Evolutionary conservation across 768 basidiomycete genomes (phyloP).

Genomic region (Leccinellum rugosiceps): DNA sequence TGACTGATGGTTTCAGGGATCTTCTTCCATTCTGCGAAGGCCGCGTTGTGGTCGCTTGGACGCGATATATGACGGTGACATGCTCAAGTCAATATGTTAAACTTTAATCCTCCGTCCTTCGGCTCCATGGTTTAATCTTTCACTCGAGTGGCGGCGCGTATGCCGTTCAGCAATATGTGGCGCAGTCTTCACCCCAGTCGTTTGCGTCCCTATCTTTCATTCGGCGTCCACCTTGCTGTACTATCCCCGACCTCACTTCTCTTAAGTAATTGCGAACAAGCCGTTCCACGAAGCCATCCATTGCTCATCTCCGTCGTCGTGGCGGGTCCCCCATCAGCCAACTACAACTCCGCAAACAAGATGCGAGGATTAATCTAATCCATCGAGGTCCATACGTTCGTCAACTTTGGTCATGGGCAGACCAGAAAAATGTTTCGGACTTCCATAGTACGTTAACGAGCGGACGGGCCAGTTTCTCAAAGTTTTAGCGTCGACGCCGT

Average conservation of each 20-base stretch:
- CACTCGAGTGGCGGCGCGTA: neutral
- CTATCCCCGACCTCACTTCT: constrained; percentile 9
- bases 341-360: neutral
- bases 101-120: constrained; percentile 1
- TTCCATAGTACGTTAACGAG: constrained; percentile 3
- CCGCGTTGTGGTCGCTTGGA: neutral
- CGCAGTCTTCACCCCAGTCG: constrained; percentile 2
- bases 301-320: constrained; percentile 24
- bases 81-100: neutral
- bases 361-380: neutral
- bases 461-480: constrained; percentile 1
- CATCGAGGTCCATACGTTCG: neutral
- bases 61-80: constrained; percentile 4
- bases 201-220: constrained; percentile 4
- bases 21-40: constrained; percentile 3
- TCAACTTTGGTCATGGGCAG: neutral
- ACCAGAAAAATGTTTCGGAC: neutral
- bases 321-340: neutral
- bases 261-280: constrained; percentile 12
- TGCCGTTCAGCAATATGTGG: constrained; percentile 17
- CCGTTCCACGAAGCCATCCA: constrained; percentile 1
- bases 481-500: constrained; percentile 10
- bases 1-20: constrained; percentile 17
- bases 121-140: constrained; percentile 14
- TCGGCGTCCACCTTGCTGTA: constrained; percentile 3